Conservation (phyloP, 2,329 filamentous ascomycete species). For the Colletotrichum gloeosporioides region DNA sequence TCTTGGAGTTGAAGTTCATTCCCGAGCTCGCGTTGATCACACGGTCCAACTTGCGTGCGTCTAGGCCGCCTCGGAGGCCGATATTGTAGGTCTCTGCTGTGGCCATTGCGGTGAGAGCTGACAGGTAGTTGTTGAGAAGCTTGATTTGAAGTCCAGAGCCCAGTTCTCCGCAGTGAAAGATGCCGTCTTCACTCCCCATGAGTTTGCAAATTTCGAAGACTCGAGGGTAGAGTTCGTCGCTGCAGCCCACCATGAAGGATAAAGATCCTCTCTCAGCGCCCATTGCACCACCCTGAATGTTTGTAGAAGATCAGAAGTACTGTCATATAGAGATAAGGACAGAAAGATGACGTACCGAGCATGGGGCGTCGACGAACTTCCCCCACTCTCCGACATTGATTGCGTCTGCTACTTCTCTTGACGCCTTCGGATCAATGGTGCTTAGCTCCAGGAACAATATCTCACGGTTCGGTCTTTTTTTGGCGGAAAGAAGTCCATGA, state of each 20-base stretch:
- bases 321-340: rapidly evolving
- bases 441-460: background rate
- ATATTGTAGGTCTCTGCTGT: background rate
- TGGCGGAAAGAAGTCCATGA: background rate
- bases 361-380: background rate
- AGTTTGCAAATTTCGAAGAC: background rate
- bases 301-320: background rate
- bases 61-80: background rate
- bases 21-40: slow-evolving; percentile 23
- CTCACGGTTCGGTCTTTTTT: background rate
- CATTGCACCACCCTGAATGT: background rate
- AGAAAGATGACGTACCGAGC: background rate
- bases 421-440: background rate
- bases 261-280: background rate
- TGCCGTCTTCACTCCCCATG: background rate
- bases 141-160: background rate
- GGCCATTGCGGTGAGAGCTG: background rate
- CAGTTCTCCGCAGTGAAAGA: background rate
- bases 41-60: background rate
- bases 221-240: background rate
- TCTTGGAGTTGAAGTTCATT: slow-evolving; percentile 13
- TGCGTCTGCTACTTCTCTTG: background rate
- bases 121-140: background rate
- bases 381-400: background rate
- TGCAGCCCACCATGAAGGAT: slow-evolving; percentile 23